Evolutionary conservation across 2,329 filamentous ascomycete species (phyloP), one percentile per base, ranked within the genome.

Genomic region (Epicoccum sorghinum): DNA sequence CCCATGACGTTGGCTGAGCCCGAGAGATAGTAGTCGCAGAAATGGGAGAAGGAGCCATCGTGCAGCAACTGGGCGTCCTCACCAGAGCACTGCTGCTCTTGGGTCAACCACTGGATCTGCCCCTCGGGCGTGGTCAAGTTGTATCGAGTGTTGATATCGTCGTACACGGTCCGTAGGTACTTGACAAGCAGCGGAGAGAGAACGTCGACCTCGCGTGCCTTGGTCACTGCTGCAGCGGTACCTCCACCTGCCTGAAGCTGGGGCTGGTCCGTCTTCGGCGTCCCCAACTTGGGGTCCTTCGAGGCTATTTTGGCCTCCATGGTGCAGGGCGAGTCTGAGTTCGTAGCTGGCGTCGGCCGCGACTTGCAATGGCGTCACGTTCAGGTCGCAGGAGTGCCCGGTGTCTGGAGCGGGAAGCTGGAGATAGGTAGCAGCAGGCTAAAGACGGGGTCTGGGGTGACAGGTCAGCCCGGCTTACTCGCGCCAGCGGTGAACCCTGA

Each of bases 21-120:
- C 27, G 75, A 79, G 43, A 74, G 73, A 74, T 83, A 80, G 59
- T 82, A 82, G 40, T 74, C 70, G 30, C 62, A 67, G 30, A 75
- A 74, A 35, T 66, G 59, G 1, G 65, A 58, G 48, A 73, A 68
- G 12, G 71, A 70, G 32, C 67, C 70, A 43, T 69, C 67, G 27
- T 65, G 53, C 13, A 74, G 61, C 33, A 65, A 46, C 30, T 69
- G 60, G 0, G 60, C 60, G 36, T 73, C 67, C 9, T 56, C 42
- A 4, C 30, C 55, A 0, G 62, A 53, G 38, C 57, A 62, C 43
- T 69, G 60, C 47, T 74, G 71, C 58, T 73, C 69, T 23, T 71
- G 66, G 1, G 55, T 55, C 32, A 74, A 55, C 72, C 72, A 75
- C 43, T 64, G 61, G 4, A 56, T 30, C 13, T 64, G 62, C 1